Conservation (phyloP, 1,139 yeast species). For the Hyphopichia burtonii region DNA sequence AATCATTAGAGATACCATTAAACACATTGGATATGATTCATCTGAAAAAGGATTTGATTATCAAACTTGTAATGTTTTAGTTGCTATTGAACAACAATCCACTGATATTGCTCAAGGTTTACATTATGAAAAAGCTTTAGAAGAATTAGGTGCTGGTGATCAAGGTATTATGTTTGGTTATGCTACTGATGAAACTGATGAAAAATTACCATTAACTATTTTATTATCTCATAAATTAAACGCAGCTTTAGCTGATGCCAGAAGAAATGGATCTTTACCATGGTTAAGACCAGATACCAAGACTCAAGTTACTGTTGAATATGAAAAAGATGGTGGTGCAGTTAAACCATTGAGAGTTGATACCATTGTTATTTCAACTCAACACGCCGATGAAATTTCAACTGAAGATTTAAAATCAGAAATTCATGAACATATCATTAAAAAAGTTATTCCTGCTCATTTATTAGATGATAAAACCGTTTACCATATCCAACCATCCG, state of each 20-base stretch:
- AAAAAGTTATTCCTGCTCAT: constrained; percentile 88
- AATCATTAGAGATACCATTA: constrained; percentile 95
- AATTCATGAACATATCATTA: constrained; percentile 74
- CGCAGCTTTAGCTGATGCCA: constrained; percentile 94
- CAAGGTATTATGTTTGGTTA: constrained; percentile 99
- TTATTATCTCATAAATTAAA: constrained; percentile 94
- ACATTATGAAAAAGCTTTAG: constrained; percentile 94
- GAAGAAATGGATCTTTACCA: constrained; percentile 89
- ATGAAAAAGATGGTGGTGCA: constrained; percentile 91
- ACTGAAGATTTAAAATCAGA: constrained; percentile 87
- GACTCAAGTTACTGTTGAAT: constrained; percentile 98
- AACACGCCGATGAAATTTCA: constrained; percentile 93
- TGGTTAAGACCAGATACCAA: constrained; percentile 99
- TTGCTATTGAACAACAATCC: constrained; percentile 99
- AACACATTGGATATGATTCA: constrained; percentile 96
- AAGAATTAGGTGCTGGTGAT: constrained; percentile 99
- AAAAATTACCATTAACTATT: constrained; percentile 92
- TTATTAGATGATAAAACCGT: constrained; percentile 91
- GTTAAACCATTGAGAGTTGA: constrained; percentile 95
- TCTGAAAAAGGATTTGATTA: constrained; percentile 97
- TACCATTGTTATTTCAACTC: constrained; percentile 96
- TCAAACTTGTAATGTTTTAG: constrained; percentile 98
- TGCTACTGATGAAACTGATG: constrained; percentile 99
- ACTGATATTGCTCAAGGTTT: constrained; percentile 99
- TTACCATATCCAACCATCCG: constrained; percentile 99